phyloP scores from a whole-genome alignment of 2,329 filamentous ascomycete genomes.

The Alternaria gaisen region DNA sequence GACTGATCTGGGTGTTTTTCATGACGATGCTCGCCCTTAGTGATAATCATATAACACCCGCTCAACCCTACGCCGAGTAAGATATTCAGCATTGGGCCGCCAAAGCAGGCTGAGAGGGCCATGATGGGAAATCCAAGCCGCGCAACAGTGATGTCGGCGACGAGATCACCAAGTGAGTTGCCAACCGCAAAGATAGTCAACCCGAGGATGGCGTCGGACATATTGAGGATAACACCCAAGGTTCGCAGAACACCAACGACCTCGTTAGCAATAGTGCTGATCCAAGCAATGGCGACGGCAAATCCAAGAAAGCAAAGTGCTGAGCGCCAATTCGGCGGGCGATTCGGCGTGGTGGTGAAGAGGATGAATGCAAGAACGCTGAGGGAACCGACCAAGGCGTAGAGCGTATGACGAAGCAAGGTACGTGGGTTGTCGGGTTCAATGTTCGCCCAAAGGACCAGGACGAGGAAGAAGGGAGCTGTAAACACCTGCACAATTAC shows the following conservation, averaged over 20 bases:
- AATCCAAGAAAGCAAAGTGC: constrained; percentile 90
- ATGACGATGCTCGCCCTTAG: constrained; percentile 71
- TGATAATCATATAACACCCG: constrained; percentile 86
- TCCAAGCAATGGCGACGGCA: constrained; percentile 91
- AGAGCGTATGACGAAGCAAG: constrained; percentile 63
- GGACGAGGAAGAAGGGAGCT: constrained; percentile 81
- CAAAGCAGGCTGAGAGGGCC: constrained; percentile 93
- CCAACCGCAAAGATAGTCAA: constrained; percentile 96
- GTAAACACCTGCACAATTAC: constrained; percentile 85
- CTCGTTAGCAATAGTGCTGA: constrained; percentile 92
- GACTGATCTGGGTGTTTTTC: constrained; percentile 72
- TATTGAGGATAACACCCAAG: constrained; percentile 87
- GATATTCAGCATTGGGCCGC: constrained; percentile 98
- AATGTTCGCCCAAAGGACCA: constrained; percentile 78
- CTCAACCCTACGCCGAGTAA: constrained; percentile 92
- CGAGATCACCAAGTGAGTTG: constrained; percentile 91
- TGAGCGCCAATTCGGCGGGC: constrained; percentile 76
- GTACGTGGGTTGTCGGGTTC: constrained; percentile 66
- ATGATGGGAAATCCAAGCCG: constrained; percentile 95
- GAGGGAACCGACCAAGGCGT: constrained; percentile 64
- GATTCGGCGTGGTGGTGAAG: constrained; percentile 71
- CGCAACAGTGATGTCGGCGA: constrained; percentile 94
- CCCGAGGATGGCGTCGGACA: constrained; percentile 93
- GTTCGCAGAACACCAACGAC: constrained; percentile 95
- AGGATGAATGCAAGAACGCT: constrained; percentile 73